phyloP scores from a whole-genome alignment of 257 asterid species.

The Cynanchum wilfordii region DNA sequence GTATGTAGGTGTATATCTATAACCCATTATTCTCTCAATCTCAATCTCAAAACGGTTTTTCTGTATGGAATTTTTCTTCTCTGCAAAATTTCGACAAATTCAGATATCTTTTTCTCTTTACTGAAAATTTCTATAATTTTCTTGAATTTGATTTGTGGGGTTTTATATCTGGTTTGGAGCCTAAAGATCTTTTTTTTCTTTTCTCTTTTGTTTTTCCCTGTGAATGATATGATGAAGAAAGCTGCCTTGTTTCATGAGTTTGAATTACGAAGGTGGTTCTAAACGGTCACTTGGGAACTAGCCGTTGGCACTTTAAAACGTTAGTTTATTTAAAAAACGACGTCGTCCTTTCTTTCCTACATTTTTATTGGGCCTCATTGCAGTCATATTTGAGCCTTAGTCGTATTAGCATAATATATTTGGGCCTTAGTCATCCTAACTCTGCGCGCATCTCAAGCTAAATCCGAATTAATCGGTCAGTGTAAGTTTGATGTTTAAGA shows the following conservation, averaged over 20 bases:
- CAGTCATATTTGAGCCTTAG: neutral
- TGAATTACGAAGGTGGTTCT: constrained; percentile 7
- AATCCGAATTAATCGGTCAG: too few species aligned
- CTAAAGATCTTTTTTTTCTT: neutral
- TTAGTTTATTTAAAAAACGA: constrained; percentile 6
- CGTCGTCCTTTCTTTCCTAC: neutral
- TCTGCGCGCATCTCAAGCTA: too few species aligned
- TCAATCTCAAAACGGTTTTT: neutral
- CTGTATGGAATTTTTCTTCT: neutral
- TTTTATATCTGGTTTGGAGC: constrained; percentile 10
- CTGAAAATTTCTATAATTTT: neutral
- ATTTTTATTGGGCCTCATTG: neutral
- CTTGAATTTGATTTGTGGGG: constrained; percentile 15
- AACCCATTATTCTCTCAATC: constrained; percentile 37
- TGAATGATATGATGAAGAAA: constrained; percentile 7
- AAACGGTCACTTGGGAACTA: constrained; percentile 26
- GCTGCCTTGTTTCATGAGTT: constrained; percentile 2
- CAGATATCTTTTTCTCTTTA: neutral
- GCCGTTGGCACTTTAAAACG: constrained; percentile 30
- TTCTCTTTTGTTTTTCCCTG: neutral
- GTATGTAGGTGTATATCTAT: constrained; percentile 75
- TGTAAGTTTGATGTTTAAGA: too few species aligned
- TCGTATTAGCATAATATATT: too few species aligned
- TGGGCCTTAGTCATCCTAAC: too few species aligned
- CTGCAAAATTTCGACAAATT: neutral